Percentiles rank a stretch among this genome's conserved stretches.
Conservation (phyloP, 1,139 yeast genomes). For the Magnusiomyces suaveolens region DNA sequence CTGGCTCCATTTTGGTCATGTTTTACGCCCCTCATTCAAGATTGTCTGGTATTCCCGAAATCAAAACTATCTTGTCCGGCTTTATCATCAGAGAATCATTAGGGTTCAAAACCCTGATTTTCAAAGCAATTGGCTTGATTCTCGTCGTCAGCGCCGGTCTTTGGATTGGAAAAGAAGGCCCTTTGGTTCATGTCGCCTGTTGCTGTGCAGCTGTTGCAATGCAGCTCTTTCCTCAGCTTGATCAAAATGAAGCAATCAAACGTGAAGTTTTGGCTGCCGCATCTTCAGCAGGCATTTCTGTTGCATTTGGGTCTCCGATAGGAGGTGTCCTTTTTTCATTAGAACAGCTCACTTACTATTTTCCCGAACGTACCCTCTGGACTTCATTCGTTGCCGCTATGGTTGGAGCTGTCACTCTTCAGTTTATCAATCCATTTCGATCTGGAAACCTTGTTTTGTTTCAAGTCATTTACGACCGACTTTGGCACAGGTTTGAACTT, state of each 20-base stretch:
- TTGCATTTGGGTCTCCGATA: conserved; percentile 89
- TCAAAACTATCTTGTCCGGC: conserved; percentile 35
- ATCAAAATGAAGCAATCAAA: conserved; percentile 33
- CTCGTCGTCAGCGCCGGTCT: conserved; percentile 72
- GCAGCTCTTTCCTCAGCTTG: conserved; percentile 29
- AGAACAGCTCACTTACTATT: conserved; percentile 59
- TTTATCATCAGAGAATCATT: conserved; percentile 36
- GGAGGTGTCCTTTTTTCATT: conserved; percentile 87
- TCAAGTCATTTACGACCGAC: conserved; percentile 55
- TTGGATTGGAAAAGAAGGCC: conserved; percentile 92
- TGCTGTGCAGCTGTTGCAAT: conserved; percentile 46
- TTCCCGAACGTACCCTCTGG: conserved; percentile 65
- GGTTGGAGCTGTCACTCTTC: conserved; percentile 57
- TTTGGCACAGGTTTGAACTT: conserved; percentile 64
- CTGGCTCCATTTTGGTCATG: conserved; percentile 33
- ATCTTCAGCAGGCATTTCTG: conserved; percentile 86
- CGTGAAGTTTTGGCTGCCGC: conserved; percentile 73
- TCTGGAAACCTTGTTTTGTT: conserved; percentile 52
- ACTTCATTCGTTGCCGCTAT: conserved; percentile 71
- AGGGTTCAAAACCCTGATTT: conserved; percentile 39
- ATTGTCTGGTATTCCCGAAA: conserved; percentile 64
- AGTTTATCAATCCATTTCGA: conserved; percentile 51
- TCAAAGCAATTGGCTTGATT: conserved; percentile 47
- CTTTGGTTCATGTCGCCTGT: conserved; percentile 78
- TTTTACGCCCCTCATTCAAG: conserved; percentile 39